Conservation (phyloP, 1,139 yeast species). For the Geotrichum siamense region DNA sequence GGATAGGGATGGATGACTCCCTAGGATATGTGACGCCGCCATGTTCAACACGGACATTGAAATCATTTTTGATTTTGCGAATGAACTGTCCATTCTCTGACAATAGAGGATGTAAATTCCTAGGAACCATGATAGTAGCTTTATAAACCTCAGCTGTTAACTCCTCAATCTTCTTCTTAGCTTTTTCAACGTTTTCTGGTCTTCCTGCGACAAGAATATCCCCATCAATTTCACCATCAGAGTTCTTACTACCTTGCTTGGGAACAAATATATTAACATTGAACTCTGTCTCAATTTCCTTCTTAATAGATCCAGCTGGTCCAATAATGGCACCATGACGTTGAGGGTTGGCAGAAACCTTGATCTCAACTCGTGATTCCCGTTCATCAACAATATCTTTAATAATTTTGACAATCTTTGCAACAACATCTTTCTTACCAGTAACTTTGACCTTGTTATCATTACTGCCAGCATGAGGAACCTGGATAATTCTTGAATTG, state of each 20-base stretch:
- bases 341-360: constrained; percentile 58
- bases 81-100: constrained; percentile 63
- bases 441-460: constrained; percentile 57
- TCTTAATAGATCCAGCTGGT: constrained; percentile 70
- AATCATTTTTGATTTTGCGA: constrained; percentile 49
- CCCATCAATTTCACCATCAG: constrained; percentile 36
- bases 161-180: constrained; percentile 30
- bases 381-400: constrained; percentile 56
- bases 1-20: constrained; percentile 29
- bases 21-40: constrained; percentile 36
- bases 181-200: constrained; percentile 31
- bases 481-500: constrained; percentile 51
- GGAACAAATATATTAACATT: constrained; percentile 65
- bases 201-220: constrained; percentile 32
- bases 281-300: constrained; percentile 63
- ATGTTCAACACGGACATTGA: constrained; percentile 56
- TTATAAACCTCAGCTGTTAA: constrained; percentile 38
- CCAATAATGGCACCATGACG: constrained; percentile 78
- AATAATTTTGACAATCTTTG: constrained; percentile 58
- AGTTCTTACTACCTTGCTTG: constrained; percentile 41
- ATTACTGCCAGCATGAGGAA: constrained; percentile 62
- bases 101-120: constrained; percentile 50
- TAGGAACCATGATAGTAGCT: constrained; percentile 50
- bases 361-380: constrained; percentile 55
- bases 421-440: constrained; percentile 74